These are phyloP conservation scores for Plasmopara muralis DNA, from an alignment of 352 stramenopile genomes.

Conservation along the genomic window DNA sequence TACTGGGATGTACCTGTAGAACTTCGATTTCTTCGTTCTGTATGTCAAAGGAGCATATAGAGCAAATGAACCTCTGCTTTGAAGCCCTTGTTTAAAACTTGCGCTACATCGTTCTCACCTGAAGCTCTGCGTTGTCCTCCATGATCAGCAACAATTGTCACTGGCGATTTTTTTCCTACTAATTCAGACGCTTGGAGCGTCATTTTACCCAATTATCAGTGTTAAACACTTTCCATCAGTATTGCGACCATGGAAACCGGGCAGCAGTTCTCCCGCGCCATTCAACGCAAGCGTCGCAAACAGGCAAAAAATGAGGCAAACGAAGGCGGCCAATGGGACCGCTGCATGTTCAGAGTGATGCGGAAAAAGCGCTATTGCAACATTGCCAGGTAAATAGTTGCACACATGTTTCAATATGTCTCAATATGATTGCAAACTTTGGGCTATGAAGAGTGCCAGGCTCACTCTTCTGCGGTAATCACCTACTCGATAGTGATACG, in stretches of 20 bases:
- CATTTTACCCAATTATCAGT: conserved; percentile 21
- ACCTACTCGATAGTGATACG: conserved; percentile 38
- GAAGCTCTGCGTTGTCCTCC: conserved; percentile 42
- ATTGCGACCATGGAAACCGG: conserved; percentile 15
- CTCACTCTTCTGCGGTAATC: conserved; percentile 69
- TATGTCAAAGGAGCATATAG: no score
- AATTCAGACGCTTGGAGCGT: conserved; percentile 9
- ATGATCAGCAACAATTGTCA: conserved; percentile 11
- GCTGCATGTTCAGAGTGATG: conserved; percentile 75
- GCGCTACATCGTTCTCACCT: conserved; percentile 25
- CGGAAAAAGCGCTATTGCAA: conserved; percentile 83
- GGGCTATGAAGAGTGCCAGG: conserved; percentile 34
- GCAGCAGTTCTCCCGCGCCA: conserved; percentile 25
- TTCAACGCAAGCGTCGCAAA: conserved; percentile 55
- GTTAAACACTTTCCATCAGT: conserved; percentile 12
- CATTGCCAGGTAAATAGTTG: conserved; percentile 43
- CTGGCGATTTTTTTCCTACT: conserved; percentile 20
- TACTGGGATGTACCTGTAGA: conserved; percentile 38
- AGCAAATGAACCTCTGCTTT: no score
- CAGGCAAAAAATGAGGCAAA: conserved; percentile 45
- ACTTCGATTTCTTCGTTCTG: conserved; percentile 74
- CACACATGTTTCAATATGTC: background rate
- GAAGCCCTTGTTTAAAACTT: background rate
- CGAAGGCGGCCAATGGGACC: conserved; percentile 51
- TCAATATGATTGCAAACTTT: conserved; percentile 27